Evolutionary conservation across 495 filamentous ascomycete species (phyloP), one percentile per base, ranked within the genome.

Genomic region (Aspergillus affinis): DNA sequence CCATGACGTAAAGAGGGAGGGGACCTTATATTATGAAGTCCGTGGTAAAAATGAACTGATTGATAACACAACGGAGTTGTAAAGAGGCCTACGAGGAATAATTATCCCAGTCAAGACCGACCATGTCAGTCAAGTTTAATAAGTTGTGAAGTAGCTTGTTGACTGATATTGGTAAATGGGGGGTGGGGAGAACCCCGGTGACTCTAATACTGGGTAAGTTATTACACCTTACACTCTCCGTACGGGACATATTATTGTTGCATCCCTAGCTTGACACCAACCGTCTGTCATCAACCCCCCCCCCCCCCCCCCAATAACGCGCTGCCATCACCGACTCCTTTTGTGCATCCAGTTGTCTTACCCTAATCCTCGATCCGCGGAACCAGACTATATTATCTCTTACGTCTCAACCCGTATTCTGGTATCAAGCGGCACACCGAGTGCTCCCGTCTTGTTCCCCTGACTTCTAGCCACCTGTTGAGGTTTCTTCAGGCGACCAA

Each of bases 381-480:
- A 17, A 41, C 36, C 36, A 17, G 13, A 15, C 36, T 41, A 41
- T 41, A 13, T 13, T 15, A 15, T 41, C 15, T 10, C 13, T 41
- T 41, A 41, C 36, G 36, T 41, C 12, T 41, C 13, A 10, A 13
- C 12, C 36, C 36, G 13, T 17, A 17, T 15, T 15, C 13, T 41
- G 3, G 36, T 41, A 41, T 41, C 36, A 41, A 15, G 3, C 36
- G 13, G 36, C 36, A 15, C 10, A 32, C 29, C 29, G 29, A 10
- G 29, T 32, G 29, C 29, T 64, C 54, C 70, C 70, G n/a, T 23
- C n/a, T 10, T n/a, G 21, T n/a, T 52, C 50, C 50, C 50, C 50
- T 52, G 50, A 52, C 23, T 52, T 52, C 50, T 9, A 21, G 15
- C 17, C 21, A n/a, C 26, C 50, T 23, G 9, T 52, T 27, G 50